Conservation (phyloP, 148 eudicot genomes). For the Cornus controversa region DNA sequence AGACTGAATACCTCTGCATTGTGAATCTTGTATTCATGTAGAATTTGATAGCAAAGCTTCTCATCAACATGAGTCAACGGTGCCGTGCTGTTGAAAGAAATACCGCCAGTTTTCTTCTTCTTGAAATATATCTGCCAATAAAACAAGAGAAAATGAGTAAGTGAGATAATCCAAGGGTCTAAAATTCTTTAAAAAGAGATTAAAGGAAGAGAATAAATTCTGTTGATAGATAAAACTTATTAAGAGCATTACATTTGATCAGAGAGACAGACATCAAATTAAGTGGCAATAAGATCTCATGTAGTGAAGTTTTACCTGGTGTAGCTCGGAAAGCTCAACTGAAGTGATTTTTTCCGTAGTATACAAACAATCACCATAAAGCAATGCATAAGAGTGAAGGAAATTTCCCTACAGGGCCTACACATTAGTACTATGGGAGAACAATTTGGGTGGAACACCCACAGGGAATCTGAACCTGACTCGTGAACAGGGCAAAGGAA, state of each 20-base stretch:
- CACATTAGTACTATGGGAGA: not conserved
- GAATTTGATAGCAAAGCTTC: slow-evolving; percentile 97
- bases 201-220: not conserved
- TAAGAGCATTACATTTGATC: too few species aligned
- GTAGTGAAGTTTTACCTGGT: not conserved
- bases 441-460: not conserved
- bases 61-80: slow-evolving; percentile 93
- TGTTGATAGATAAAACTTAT: not conserved
- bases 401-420: not conserved
- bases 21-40: slow-evolving; percentile 97
- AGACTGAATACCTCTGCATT: slow-evolving; percentile 80
- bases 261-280: not conserved
- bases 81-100: slow-evolving; percentile 89
- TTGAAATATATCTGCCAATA: slow-evolving; percentile 81
- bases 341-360: not conserved
- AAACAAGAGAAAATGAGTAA: slow-evolving; percentile 17
- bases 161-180: slow-evolving; percentile 5
- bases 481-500: not conserved
- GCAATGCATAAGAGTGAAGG: not conserved
- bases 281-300: too few species aligned
- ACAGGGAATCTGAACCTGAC: not conserved
- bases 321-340: not conserved
- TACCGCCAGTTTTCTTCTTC: slow-evolving; percentile 98
- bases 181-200: not conserved
- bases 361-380: not conserved